Evolutionary conservation across 2,329 filamentous ascomycete species (phyloP).

Genomic region (Ceratocystis cubensis): DNA sequence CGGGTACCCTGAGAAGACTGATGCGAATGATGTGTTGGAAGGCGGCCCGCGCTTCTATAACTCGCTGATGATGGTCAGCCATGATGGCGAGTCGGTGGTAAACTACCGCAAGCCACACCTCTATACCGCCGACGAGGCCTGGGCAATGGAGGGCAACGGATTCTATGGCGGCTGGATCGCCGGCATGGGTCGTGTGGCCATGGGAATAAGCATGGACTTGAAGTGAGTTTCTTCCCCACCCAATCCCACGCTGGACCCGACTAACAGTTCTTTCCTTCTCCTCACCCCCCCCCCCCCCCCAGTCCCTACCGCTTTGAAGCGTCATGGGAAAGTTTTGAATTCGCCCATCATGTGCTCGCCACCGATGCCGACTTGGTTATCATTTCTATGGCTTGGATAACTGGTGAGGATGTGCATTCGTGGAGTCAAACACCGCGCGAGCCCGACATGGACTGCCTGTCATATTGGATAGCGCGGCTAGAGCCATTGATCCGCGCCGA

Average conservation of each 20-base stretch:
- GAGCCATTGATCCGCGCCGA: slow-evolving; percentile 49
- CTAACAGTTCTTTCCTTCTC: neutral
- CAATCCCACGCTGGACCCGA: neutral
- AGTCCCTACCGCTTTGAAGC: slow-evolving; percentile 32
- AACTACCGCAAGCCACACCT: slow-evolving; percentile 49
- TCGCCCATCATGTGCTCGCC: slow-evolving; percentile 44
- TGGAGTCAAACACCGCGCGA: slow-evolving; percentile 40
- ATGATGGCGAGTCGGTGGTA: slow-evolving; percentile 45
- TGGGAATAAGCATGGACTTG: slow-evolving; percentile 55
- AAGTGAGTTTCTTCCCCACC: slow-evolving; percentile 35
- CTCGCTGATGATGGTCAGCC: slow-evolving; percentile 40
- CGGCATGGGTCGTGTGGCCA: slow-evolving; percentile 39
- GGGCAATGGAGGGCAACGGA: slow-evolving; percentile 42
- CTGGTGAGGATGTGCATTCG: slow-evolving; percentile 36
- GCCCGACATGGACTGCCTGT: slow-evolving; percentile 60
- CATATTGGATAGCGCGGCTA: slow-evolving; percentile 62
- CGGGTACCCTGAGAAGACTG: slow-evolving; percentile 62
- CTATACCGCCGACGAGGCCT: slow-evolving; percentile 46
- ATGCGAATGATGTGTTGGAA: slow-evolving; percentile 39
- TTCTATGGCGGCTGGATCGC: slow-evolving; percentile 38
- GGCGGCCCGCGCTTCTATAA: slow-evolving; percentile 44
- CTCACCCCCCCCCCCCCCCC: neutral
- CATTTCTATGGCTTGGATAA: slow-evolving; percentile 68
- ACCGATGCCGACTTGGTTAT: slow-evolving; percentile 50
- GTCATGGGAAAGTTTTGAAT: slow-evolving; percentile 32